Conservation (phyloP, 345 rosid species). For the Jatropha curcas region DNA sequence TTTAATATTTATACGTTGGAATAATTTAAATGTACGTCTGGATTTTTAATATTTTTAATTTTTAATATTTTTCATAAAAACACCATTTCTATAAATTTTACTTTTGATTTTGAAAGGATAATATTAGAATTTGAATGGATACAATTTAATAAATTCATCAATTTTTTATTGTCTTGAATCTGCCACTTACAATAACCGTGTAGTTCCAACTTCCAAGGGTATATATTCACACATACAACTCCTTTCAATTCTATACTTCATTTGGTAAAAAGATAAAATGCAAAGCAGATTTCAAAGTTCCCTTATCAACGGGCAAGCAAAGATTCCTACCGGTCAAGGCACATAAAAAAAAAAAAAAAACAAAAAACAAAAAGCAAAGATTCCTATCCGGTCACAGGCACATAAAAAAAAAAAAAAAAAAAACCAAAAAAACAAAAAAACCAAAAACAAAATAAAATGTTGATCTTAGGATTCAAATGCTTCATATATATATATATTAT, state of each 20-base stretch:
- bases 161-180: neutral
- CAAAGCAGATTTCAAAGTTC: neutral
- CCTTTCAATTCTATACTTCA: neutral
- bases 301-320: neutral
- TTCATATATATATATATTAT: no score
- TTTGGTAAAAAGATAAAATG: neutral
- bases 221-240: no score
- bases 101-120: neutral
- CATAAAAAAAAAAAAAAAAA: no score
- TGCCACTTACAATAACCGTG: neutral
- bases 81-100: no score
- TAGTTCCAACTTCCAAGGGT: neutral
- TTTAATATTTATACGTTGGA: no score
- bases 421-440: no score
- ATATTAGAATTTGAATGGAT: neutral
- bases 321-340: neutral
- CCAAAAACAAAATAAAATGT: no score
- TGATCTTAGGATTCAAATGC: no score
- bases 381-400: no score
- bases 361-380: neutral
- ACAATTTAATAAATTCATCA: neutral
- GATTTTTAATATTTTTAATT: no score
- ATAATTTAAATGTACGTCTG: no score
- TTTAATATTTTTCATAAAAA: no score
- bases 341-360: neutral